Evolutionary conservation across 345 rosid species (phyloP).

Genomic region (Citrus sp.): DNA sequence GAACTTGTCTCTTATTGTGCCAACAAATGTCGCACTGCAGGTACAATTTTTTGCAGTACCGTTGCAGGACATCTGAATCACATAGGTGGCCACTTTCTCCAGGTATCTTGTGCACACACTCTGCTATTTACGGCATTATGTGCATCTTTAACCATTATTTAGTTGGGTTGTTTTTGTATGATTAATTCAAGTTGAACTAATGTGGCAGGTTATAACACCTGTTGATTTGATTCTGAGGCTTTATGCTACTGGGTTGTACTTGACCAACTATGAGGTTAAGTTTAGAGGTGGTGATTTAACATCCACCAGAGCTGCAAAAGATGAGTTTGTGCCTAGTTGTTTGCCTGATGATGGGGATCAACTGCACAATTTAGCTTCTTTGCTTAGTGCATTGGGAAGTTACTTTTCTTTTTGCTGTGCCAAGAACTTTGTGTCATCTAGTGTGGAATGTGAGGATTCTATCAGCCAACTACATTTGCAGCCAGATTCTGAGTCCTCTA

Average conservation of each 20-base stretch:
- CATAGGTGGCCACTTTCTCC: conserved; percentile 35
- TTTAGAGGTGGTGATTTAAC: conserved; percentile 26
- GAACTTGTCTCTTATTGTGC: conserved; percentile 76
- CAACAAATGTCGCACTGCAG: conserved; percentile 49
- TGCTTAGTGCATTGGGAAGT: conserved; percentile 40
- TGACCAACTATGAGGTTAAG: conserved; percentile 31
- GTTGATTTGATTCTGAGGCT: conserved; percentile 57
- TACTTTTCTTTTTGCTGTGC: conserved; percentile 37
- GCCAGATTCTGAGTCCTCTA: conserved; percentile 26
- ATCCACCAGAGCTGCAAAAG: conserved; percentile 29
- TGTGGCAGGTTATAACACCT: conserved; percentile 56
- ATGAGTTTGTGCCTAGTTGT: conserved; percentile 34
- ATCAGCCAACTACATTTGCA: conserved; percentile 15
- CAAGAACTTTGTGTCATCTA: conserved; percentile 21
- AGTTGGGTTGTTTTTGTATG: conserved; percentile 17
- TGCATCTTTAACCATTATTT: conserved; percentile 7
- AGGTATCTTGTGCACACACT: conserved; percentile 45
- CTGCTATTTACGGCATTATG: conserved; percentile 12
- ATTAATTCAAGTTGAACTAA: conserved; percentile 17
- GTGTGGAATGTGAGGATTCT: conserved; percentile 17
- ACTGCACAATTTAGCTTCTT: conserved; percentile 38
- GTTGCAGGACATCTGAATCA: conserved; percentile 47
- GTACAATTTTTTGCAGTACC: conserved; percentile 37
- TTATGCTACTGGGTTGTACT: conserved; percentile 60
- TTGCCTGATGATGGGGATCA: conserved; percentile 42